Evolutionary conservation across 108 stramenopile genomes (phyloP), one percentile per base, ranked within the genome.

Genomic region (Nannochloropsis salina): DNA sequence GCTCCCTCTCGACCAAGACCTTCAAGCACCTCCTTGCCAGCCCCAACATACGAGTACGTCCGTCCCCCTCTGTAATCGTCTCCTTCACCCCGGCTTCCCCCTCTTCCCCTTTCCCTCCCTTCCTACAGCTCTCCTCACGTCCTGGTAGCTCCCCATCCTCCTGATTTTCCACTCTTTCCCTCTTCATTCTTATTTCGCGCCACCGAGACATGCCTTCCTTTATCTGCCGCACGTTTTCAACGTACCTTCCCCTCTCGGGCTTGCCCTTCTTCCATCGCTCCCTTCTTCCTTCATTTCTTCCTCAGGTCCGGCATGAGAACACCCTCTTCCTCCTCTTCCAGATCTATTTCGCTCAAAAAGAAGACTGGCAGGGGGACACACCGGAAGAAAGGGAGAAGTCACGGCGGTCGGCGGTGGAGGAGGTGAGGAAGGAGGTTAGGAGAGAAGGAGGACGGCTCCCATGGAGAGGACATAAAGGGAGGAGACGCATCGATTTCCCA

Each of bases 321-420:
- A 51, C 47, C 47, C 47, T 51, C 47, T 51, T 51, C 47, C 47
- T 51, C 47, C 47, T 51, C 47, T 51, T 51, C 47, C 47, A 51
- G 47, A 51, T 51, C 15, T 51, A 51, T 51, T 51, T 51, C 15
- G 47, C 47, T 51, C 47, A 51, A 51, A 51, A 15, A 15, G 12
- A 51, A 15, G 15, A 12, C 47, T 51, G 47, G 47, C 10, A 10
- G 10, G 47, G 47, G 12, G 47, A 51, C 47, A 51, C 47, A 12
- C 12, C 10, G 47, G 47, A 51, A 51, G 47, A 51, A 15, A 0
- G 47, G 1, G 47, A 51, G 1, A 51, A 15, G 47, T 51, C 47
- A 51, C 10, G 15, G 15, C 10, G 47, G 47, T 0, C 10, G 47
- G 47, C 47, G 10, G 47, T 51, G 47, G 47, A 51, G 47, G 47